phyloP scores from a whole-genome alignment of 306 rosid species.

The Trifolium subterraneum region DNA sequence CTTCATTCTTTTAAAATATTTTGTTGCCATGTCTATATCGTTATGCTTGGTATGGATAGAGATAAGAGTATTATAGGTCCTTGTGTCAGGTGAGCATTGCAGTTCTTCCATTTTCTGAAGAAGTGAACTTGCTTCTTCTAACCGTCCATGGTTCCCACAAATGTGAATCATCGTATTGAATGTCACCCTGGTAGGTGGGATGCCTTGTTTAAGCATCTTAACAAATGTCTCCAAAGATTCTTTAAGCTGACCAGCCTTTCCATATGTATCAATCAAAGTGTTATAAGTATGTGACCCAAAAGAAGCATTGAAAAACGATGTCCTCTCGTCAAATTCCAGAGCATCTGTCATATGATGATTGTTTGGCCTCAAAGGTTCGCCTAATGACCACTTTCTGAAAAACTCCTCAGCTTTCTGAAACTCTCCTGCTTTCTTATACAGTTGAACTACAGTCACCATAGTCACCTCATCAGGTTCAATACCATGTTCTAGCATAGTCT shows the following conservation, averaged over 20 bases:
- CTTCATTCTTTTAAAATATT: constrained; percentile 69
- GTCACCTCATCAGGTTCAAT: constrained; percentile 95
- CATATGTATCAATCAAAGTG: constrained; percentile 83
- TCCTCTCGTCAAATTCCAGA: constrained; percentile 36
- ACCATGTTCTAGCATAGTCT: constrained; percentile 70
- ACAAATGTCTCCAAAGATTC: constrained; percentile 79
- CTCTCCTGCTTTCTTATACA: constrained; percentile 87
- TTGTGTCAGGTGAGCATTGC: constrained; percentile 71
- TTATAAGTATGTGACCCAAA: constrained; percentile 82
- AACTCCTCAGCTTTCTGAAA: constrained; percentile 78
- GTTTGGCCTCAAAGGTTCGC: constrained; percentile 51
- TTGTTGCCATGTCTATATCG: constrained; percentile 66
- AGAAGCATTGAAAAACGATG: constrained; percentile 36
- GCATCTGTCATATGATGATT: constrained; percentile 24
- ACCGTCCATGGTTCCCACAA: constrained; percentile 80
- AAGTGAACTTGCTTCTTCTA: constrained; percentile 72
- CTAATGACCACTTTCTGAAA: constrained; percentile 73
- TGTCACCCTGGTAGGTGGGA: constrained; percentile 80
- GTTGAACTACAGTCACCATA: constrained; percentile 86
- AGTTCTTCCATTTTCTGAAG: constrained; percentile 86
- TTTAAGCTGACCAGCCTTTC: constrained; percentile 83
- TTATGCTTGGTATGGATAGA: constrained; percentile 68
- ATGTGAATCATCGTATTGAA: constrained; percentile 96
- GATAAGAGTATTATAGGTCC: constrained; percentile 86
- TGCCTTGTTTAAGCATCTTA: constrained; percentile 80